Evolutionary conservation across 768 basidiomycete genomes (phyloP), one percentile per base, ranked within the genome.

Genomic region (Rickenella mellea): DNA sequence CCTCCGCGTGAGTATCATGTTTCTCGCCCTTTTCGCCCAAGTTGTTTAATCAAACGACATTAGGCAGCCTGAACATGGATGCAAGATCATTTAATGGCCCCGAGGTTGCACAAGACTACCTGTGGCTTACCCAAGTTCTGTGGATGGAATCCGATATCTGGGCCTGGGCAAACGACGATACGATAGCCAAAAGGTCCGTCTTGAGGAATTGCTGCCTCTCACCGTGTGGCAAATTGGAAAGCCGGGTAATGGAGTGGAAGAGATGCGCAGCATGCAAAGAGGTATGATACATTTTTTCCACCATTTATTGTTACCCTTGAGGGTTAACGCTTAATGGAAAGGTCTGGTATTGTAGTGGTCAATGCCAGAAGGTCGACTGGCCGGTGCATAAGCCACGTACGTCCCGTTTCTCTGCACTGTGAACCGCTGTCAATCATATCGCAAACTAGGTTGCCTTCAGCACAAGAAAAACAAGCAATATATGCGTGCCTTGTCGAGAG

Each of bases 41-140:
- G 6, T 33, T 32, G n/a, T n/a, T n/a, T n/a, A n/a, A n/a, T n/a
- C n/a, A n/a, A n/a, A n/a, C n/a, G n/a, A n/a, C n/a, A 29, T 39
- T 17, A 68, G 64, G 48, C 2, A 48, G 50, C 14, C 53, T 64
- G 25, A 61, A 62, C 40, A 51, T 41, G 21, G 48, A 53, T 11
- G 46, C 64, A n/a, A 47, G 56, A 25, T 56, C 40, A 9, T 38
- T 43, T 12, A 68, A 71, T 41, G 62, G 67, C 2, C 54, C 62
- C 1, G 69, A 69, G 47, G 66, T 66, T 19, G 69, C 69, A 15
- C 68, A 67, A 27, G 71, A 71, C 49, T 68, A 70, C 52, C 51
- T 69, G 9, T 73, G 63, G 62, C 47, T 67, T 7, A 56, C 66
- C 1, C 69, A 70, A 45, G 62, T 66, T 41, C 51, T 70, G 8